Percentiles rank a stretch among this genome's conserved stretches.
Evolutionary conservation across 2,329 filamentous ascomycete genomes (phyloP).

Genomic region (Aspergillus neoniger): DNA sequence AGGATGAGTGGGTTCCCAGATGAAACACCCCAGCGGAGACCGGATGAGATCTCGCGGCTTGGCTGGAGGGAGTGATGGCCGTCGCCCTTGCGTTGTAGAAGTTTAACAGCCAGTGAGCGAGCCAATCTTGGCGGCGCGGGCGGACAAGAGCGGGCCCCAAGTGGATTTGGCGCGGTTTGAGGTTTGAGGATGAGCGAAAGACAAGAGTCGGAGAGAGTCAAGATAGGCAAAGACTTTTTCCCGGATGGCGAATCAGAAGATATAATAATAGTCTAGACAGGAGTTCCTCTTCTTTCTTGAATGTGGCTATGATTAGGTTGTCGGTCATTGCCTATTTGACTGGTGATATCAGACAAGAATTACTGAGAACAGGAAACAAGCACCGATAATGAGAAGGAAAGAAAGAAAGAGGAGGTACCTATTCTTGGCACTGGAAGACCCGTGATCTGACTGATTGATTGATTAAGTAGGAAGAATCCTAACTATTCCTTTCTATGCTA

Average conservation of each 20-base stretch:
- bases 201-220: background rate
- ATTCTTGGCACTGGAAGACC: background rate
- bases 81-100: slow-evolving; percentile 5
- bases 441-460: too few species aligned
- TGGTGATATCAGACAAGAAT: background rate
- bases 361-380: too few species aligned
- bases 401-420: background rate
- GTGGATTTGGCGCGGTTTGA: slow-evolving; percentile 5
- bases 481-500: too few species aligned
- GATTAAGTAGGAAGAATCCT: too few species aligned
- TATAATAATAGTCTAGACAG: too few species aligned
- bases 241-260: background rate
- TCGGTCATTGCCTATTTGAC: background rate
- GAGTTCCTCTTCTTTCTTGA: too few species aligned
- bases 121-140: slow-evolving; percentile 3
- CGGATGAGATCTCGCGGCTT: slow-evolving; percentile 6
- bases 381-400: background rate
- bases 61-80: background rate
- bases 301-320: background rate
- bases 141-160: slow-evolving; percentile 2
- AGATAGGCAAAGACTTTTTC: background rate
- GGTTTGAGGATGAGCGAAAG: background rate
- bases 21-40: slow-evolving; percentile 17
- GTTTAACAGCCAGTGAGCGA: background rate
- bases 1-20: slow-evolving; percentile 10